Evolutionary conservation across 208 protist genomes (phyloP).

Genomic region (Leishmania tarentolae): DNA sequence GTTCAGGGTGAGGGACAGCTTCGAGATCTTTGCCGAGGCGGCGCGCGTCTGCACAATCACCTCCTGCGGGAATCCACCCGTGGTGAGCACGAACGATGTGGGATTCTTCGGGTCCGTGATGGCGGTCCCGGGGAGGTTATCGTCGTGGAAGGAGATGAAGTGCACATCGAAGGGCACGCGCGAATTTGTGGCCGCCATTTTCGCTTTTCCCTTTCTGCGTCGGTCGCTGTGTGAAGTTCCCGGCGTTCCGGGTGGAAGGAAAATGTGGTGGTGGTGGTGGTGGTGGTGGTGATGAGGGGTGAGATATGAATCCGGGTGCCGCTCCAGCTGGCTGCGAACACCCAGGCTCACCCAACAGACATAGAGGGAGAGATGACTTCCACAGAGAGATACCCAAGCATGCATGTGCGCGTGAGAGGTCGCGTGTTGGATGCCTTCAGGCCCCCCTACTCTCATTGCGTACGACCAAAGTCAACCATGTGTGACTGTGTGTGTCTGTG

Average conservation of each 20-base stretch:
- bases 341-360: constrained; percentile 13
- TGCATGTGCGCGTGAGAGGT: neutral
- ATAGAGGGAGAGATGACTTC: neutral
- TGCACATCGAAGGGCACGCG: constrained; percentile 59
- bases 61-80: constrained; percentile 84
- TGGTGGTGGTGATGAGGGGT: neutral
- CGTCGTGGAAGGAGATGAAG: constrained; percentile 82
- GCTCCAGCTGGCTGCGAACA: neutral
- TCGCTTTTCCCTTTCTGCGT: neutral
- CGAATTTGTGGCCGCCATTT: constrained; percentile 22
- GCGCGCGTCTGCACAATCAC: constrained; percentile 68
- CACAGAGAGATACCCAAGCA: neutral
- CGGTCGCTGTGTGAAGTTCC: neutral
- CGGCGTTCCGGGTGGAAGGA: neutral
- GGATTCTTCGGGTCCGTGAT: constrained; percentile 49
- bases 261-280: neutral
- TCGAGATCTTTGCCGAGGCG: constrained; percentile 57
- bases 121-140: constrained; percentile 44
- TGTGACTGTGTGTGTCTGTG: neutral
- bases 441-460: neutral
- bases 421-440: neutral
- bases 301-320: neutral
- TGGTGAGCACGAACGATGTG: constrained; percentile 79
- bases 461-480: neutral
- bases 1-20: constrained; percentile 55